These are phyloP conservation scores for Tricholomella constricta DNA, from an alignment of 768 basidiomycete genomes.

Conservation along the genomic window DNA sequence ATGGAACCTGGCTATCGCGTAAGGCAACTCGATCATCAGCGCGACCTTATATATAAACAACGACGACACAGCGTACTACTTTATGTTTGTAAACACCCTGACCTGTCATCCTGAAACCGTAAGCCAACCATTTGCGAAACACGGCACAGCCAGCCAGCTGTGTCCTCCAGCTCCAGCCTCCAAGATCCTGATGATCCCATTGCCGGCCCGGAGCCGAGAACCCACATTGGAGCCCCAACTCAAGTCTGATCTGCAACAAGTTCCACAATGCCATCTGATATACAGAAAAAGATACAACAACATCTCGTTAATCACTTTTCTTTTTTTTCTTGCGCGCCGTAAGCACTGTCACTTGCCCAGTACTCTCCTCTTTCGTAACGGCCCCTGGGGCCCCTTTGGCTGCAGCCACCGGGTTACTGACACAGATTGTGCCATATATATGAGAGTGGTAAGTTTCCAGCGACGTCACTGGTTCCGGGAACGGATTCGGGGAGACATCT, in stretches of 20 bases:
- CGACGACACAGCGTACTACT: slow-evolving; percentile 2
- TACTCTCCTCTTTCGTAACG: not conserved
- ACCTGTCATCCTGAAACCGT: slow-evolving; percentile 19
- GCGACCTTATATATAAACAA: slow-evolving; percentile 13
- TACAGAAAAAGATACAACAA: too few species aligned
- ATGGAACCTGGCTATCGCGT: slow-evolving; percentile 21
- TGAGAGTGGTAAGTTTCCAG: slow-evolving; percentile 60
- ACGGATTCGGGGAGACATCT: slow-evolving; percentile 66
- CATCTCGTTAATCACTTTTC: slow-evolving; percentile 24
- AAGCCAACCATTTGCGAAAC: not conserved
- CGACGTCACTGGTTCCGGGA: slow-evolving; percentile 64
- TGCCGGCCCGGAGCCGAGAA: too few species aligned
- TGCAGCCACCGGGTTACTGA: slow-evolving; percentile 47
- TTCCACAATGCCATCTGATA: not conserved
- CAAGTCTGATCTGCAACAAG: too few species aligned
- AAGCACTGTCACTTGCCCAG: slow-evolving; percentile 52
- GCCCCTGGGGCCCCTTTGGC: slow-evolving; percentile 1
- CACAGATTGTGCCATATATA: slow-evolving; percentile 59
- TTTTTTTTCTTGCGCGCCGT: slow-evolving; percentile 62
- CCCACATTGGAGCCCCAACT: too few species aligned
- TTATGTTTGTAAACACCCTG: not conserved
- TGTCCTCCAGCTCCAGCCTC: too few species aligned
- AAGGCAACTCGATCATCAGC: slow-evolving; percentile 15
- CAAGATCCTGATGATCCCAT: too few species aligned
- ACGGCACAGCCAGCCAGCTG: not conserved